Conservation (phyloP, 345 rosid species). For the Lagerstroemia speciosa region DNA sequence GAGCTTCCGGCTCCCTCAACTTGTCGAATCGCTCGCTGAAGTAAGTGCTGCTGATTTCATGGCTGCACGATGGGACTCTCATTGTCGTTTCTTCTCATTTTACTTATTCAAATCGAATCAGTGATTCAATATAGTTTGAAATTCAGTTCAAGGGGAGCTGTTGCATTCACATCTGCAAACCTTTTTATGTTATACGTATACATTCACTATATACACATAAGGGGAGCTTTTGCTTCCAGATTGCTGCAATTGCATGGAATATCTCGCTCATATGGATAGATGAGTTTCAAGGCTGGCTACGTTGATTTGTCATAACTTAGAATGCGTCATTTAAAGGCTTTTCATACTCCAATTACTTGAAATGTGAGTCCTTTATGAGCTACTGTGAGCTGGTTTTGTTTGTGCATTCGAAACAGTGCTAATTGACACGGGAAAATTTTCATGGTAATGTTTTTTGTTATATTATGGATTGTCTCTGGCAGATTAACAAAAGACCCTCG, state of each 20-base stretch:
- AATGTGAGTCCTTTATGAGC: not conserved
- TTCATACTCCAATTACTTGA: no score
- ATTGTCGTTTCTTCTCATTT: not conserved
- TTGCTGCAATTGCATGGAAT: not conserved
- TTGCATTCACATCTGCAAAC: not conserved
- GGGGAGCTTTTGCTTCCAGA: not conserved
- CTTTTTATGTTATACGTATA: no score
- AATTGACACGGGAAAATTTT: not conserved
- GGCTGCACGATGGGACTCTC: not conserved
- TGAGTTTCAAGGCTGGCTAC: not conserved
- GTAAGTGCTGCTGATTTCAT: slow-evolving; percentile 19
- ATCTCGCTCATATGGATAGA: not conserved
- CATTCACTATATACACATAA: no score
- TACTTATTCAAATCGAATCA: not conserved
- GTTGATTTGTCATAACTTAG: not conserved
- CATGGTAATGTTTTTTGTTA: not conserved
- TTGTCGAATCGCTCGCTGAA: slow-evolving; percentile 86
- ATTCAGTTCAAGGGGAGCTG: not conserved
- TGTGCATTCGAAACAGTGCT: not conserved
- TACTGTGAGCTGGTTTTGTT: not conserved
- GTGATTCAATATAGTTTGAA: not conserved
- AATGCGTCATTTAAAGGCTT: not conserved
- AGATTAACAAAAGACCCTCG: not conserved
- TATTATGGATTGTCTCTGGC: not conserved
- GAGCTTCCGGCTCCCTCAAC: slow-evolving; percentile 86